Evolutionary conservation across 1,284 basidiomycete species (phyloP), one percentile per base, ranked within the genome.

Genomic region (Pascua guehoae): DNA sequence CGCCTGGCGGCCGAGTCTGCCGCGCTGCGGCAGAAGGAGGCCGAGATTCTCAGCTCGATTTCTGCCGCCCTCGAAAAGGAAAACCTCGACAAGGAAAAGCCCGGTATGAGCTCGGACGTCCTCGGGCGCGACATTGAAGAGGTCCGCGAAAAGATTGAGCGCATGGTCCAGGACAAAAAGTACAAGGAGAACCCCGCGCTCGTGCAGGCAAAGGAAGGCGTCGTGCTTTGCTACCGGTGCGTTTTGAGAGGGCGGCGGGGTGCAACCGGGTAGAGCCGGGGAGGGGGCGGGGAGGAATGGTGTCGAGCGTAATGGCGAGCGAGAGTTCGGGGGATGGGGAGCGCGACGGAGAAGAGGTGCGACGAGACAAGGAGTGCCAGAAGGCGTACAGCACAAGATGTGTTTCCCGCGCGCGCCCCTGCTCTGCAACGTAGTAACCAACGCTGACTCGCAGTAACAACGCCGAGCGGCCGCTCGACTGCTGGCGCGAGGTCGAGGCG

Each of bases 111-210:
- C 53, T 67, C 65, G 14, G 72, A 75, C 55, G 67, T 76, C 10
- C 62, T 79, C 39, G 66, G 71, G 2, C 64, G 72, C 61, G 77
- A 79, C 63, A 75, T 79, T 46, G 76, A 78, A 60, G 73, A 77
- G 56, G 70, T 79, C 11, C 64, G 71, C 60, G 75, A 76, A 53
- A 79, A 79, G 70, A 64, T 79, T 7, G 66, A 72, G 64, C 68
- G 73, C 55, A 68, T 77, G 58, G 66, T 57, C 43, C 61, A 49
- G 54, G 70, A 74, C 61, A 60, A 66, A 46, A 58, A 59, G 59
- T 57, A 55, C 40, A 64, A 60, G 40, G 72, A 73, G 61, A 67
- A 64, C 38, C 64, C 65, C 15, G 73, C 66, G 18, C 68, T 79
- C 1, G 57, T 53, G 24, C 48, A 44, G 12, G 70, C 70, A 15